These are phyloP conservation scores for Arthrobotrys musiformis DNA, from an alignment of 2,329 filamentous ascomycete genomes.

Conservation along the genomic window DNA sequence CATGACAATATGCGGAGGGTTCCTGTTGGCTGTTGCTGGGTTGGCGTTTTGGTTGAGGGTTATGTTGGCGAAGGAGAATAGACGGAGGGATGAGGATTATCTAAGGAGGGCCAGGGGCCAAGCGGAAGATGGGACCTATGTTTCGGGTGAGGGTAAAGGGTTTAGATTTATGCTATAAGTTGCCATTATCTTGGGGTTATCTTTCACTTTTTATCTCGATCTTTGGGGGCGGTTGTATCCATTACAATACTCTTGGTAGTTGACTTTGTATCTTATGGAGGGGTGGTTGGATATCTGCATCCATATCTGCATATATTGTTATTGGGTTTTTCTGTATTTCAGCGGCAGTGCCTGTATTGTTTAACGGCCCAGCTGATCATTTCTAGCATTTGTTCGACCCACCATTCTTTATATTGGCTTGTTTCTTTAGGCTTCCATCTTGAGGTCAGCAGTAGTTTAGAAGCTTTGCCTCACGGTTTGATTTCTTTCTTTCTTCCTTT, in stretches of 20 bases:
- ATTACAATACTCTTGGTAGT: not conserved
- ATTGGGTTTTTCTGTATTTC: not conserved
- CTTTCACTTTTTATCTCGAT: not conserved
- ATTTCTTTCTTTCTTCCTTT: not conserved
- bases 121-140: constrained; percentile 64
- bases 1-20: constrained; percentile 72
- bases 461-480: not conserved
- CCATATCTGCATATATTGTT: not conserved
- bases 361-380: not conserved
- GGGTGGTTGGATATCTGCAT: not conserved
- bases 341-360: not conserved
- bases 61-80: constrained; percentile 69
- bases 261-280: not conserved
- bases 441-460: not conserved
- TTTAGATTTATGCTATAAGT: constrained; percentile 67
- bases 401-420: not conserved
- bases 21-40: constrained; percentile 72
- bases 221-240: not conserved
- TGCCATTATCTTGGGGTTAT: not conserved
- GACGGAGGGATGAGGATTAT: constrained; percentile 63
- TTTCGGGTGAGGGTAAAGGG: constrained; percentile 58
- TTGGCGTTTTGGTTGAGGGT: constrained; percentile 69
- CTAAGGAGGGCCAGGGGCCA: constrained; percentile 61
- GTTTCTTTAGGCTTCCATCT: not conserved
- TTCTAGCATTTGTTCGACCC: not conserved